phyloP scores from a whole-genome alignment of 805 yeast species.

The Wickerhamiella dianesei region DNA sequence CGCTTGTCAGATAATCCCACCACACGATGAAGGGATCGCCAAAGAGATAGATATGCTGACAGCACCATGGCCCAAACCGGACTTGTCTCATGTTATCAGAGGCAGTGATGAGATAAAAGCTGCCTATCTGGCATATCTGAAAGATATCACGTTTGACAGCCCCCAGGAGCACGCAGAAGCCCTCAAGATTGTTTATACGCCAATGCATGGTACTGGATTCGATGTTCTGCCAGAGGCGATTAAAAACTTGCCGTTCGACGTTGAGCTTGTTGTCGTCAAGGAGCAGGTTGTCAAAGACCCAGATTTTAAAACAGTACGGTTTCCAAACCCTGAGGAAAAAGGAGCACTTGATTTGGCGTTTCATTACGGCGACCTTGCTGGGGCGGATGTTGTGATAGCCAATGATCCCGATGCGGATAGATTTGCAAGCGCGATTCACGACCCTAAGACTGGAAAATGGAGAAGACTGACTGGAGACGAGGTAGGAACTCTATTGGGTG shows the following conservation, averaged over 20 bases:
- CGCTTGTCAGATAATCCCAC: conserved; percentile 93
- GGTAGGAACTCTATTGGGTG: conserved; percentile 73
- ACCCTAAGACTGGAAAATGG: conserved; percentile 37
- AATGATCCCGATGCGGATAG: conserved; percentile 97
- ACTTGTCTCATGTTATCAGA: conserved; percentile 1
- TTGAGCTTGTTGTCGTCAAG: conserved; percentile 33
- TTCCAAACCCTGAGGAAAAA: conserved; percentile 93
- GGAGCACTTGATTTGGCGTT: conserved; percentile 77
- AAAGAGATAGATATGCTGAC: conserved; percentile 44
- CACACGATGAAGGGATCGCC: conserved; percentile 71
- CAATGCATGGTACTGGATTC: conserved; percentile 90
- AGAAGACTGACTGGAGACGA: conserved; percentile 82
- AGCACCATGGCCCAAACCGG: conserved; percentile 34
- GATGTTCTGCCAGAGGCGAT: conserved; percentile 39
- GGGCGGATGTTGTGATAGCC: conserved; percentile 52
- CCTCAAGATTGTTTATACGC: conserved; percentile 58
- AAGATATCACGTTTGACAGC: not conserved
- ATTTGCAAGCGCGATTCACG: conserved; percentile 63
- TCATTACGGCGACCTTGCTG: conserved; percentile 39
- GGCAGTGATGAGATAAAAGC: not conserved
- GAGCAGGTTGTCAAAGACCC: conserved; percentile 74
- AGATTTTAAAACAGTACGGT: conserved; percentile 65
- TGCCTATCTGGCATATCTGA: not conserved
- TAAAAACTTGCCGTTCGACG: conserved; percentile 26
- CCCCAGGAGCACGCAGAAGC: not conserved